Percentiles rank a stretch among this genome's conserved stretches.
Conservation (phyloP, 169 alveolate species). For the Cardiosporidium cionae region DNA sequence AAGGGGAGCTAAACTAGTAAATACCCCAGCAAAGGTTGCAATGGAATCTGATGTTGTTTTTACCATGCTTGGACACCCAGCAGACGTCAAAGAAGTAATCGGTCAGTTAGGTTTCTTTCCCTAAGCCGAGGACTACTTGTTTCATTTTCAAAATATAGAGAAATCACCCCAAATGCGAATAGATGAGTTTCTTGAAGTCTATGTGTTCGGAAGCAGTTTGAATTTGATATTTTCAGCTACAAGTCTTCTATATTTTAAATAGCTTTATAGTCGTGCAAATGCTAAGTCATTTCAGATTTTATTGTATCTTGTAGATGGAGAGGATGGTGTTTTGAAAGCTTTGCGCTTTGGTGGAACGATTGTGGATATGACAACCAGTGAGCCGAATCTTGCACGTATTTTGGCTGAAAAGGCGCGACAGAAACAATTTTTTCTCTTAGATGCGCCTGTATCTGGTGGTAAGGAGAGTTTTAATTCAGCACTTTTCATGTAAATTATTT, state of each 20-base stretch:
- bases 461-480: slow-evolving; percentile 41
- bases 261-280: too few relatives aligned
- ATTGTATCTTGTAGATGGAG: too few relatives aligned
- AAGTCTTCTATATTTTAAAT: too few relatives aligned
- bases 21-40: neutral
- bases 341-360: slow-evolving; percentile 47
- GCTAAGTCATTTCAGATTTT: too few relatives aligned
- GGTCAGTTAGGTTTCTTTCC: neutral
- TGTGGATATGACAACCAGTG: slow-evolving; percentile 67
- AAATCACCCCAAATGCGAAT: neutral
- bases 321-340: slow-evolving; percentile 44
- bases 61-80: neutral
- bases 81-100: neutral
- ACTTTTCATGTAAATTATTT: too few relatives aligned
- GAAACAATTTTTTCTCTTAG: slow-evolving; percentile 39
- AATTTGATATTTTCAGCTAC: too few relatives aligned
- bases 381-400: slow-evolving; percentile 58
- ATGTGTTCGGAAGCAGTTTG: too few relatives aligned
- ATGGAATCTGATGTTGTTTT: neutral
- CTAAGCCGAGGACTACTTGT: neutral
- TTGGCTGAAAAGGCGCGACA: slow-evolving; percentile 39
- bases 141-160: neutral
- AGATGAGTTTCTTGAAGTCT: neutral
- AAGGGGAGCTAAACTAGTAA: neutral
- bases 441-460: slow-evolving; percentile 82